These are phyloP conservation scores for Daldinia eschscholtzii DNA, from an alignment of 2,329 filamentous ascomycete genomes.

Conservation along the genomic window DNA sequence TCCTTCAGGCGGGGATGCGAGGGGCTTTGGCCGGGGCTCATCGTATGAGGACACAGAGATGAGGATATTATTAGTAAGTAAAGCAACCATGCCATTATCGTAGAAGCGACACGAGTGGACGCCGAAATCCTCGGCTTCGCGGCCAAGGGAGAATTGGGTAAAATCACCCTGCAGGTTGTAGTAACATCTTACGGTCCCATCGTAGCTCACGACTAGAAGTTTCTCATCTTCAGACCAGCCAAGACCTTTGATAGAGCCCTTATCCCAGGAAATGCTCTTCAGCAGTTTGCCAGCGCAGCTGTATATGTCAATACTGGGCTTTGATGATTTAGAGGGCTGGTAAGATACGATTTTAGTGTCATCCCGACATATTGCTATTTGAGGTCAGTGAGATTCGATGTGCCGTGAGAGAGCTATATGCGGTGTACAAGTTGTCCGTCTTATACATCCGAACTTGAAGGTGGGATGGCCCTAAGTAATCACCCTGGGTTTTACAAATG, in stretches of 20 bases:
- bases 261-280: constrained; percentile 89
- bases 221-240: constrained; percentile 98
- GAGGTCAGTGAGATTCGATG: constrained; percentile 47
- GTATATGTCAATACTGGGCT: constrained; percentile 93
- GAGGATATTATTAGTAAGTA: constrained; percentile 88
- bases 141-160: constrained; percentile 90
- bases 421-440: constrained; percentile 7
- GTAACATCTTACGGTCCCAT: constrained; percentile 91
- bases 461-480: background rate
- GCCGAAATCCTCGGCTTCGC: constrained; percentile 88
- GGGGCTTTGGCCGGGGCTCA: constrained; percentile 86
- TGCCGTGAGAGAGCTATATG: constrained; percentile 6
- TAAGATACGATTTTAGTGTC: constrained; percentile 86
- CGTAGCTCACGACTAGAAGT: constrained; percentile 86
- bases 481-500: background rate
- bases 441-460: constrained; percentile 1
- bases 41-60: constrained; percentile 90
- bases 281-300: constrained; percentile 92
- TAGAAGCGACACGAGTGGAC: constrained; percentile 95
- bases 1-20: constrained; percentile 82
- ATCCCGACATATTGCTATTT: constrained; percentile 87
- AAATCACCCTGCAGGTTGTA: constrained; percentile 95
- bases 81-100: constrained; percentile 89
- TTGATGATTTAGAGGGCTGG: constrained; percentile 76
- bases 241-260: constrained; percentile 85